phyloP scores from a whole-genome alignment of 1,139 yeast genomes.

The Hyphopichia fennica region DNA sequence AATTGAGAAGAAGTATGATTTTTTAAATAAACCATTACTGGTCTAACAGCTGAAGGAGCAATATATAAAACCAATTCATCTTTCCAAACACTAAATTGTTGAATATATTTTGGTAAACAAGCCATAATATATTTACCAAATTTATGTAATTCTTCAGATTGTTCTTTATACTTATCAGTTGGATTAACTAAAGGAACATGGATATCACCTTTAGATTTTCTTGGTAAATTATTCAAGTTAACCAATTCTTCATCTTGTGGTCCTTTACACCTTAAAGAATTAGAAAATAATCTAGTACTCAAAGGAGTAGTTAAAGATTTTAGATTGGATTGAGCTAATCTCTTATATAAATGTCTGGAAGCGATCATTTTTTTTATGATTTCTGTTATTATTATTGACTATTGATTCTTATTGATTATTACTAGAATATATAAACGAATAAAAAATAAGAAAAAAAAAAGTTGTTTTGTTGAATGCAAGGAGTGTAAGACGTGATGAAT shows the following conservation, averaged over 20 bases:
- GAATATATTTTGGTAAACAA: constrained; percentile 78
- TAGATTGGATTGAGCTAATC: neutral
- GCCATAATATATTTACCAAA: constrained; percentile 81
- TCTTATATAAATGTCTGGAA: constrained; percentile 1
- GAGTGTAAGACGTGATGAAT: neutral
- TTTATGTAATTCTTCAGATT: constrained; percentile 73
- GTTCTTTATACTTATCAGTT: constrained; percentile 70
- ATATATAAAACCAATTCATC: constrained; percentile 79
- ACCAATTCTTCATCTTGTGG: constrained; percentile 30
- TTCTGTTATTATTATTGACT: neutral
- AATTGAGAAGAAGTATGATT: constrained; percentile 82
- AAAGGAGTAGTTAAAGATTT: neutral
- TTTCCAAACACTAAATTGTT: constrained; percentile 87
- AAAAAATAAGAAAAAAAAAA: neutral
- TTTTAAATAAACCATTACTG: constrained; percentile 67
- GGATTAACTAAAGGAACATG: constrained; percentile 72
- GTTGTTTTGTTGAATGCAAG: neutral
- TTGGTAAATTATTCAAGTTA: constrained; percentile 40
- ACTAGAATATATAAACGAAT: neutral
- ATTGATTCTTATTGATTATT: neutral
- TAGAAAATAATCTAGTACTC: constrained; percentile 10
- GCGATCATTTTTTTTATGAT: neutral
- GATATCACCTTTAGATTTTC: constrained; percentile 34
- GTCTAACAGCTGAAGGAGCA: constrained; percentile 74
- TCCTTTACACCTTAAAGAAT: constrained; percentile 6